These are phyloP conservation scores for Phialemonium atrogriseum DNA, from an alignment of 2,329 filamentous ascomycete genomes.

Conservation along the genomic window DNA sequence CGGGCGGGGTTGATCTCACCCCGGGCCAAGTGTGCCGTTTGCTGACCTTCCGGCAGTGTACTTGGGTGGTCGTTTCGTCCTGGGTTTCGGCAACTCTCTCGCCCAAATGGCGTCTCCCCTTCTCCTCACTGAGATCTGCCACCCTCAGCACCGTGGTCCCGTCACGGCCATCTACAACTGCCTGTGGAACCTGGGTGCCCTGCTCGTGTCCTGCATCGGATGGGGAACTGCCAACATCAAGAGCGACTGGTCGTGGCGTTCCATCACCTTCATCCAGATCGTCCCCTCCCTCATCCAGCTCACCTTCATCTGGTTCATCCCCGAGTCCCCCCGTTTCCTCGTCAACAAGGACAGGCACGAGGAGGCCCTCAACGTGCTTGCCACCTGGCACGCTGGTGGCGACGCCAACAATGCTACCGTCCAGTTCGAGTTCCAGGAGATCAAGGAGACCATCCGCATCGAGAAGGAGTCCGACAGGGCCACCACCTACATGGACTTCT, in stretches of 20 bases:
- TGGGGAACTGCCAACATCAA: slow-evolving; percentile 52
- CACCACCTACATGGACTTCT: slow-evolving; percentile 51
- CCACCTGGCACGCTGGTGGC: slow-evolving; percentile 56
- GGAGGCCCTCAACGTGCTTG: slow-evolving; percentile 52
- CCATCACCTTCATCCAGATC: slow-evolving; percentile 56
- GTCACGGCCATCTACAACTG: slow-evolving; percentile 62
- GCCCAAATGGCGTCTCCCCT: slow-evolving; percentile 57
- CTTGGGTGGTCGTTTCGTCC: slow-evolving; percentile 50
- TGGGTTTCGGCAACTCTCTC: slow-evolving; percentile 61
- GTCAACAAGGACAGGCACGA: slow-evolving; percentile 55
- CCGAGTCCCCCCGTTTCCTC: slow-evolving; percentile 60
- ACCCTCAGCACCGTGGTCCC: slow-evolving; percentile 58
- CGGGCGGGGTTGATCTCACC: slow-evolving; percentile 1
- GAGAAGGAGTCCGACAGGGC: slow-evolving; percentile 41
- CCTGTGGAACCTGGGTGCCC: slow-evolving; percentile 46
- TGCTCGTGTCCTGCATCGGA: slow-evolving; percentile 51
- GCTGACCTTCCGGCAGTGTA: too few relatives aligned
- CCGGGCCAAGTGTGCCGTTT: too few relatives aligned
- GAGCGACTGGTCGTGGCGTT: slow-evolving; percentile 59
- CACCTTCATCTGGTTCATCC: slow-evolving; percentile 57
- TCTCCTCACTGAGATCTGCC: slow-evolving; percentile 57
- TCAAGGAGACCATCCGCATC: slow-evolving; percentile 52
- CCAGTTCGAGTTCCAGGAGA: slow-evolving; percentile 59
- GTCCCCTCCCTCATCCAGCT: slow-evolving; percentile 55
- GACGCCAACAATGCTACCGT: slow-evolving; percentile 50